Evolutionary conservation across 768 basidiomycete species (phyloP).

Genomic region (Roridomyces roridus): DNA sequence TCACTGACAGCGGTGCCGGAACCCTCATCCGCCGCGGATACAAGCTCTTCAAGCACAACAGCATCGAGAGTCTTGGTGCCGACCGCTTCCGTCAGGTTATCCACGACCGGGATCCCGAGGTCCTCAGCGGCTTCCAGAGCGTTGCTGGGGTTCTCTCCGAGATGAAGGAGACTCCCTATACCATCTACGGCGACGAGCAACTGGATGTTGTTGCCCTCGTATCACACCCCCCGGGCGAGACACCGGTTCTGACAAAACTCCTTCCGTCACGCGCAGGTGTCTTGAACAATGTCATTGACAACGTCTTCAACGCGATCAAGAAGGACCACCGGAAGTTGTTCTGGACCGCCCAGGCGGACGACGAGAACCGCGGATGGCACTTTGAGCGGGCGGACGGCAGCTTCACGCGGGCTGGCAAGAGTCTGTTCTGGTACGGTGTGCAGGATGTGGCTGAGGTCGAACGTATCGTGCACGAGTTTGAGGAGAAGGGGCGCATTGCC

Average conservation of each 20-base stretch:
- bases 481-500: constrained; percentile 82
- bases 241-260: constrained; percentile 92
- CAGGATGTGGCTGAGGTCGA: constrained; percentile 93
- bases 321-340: constrained; percentile 94
- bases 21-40: constrained; percentile 98
- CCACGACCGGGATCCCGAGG: constrained; percentile 94
- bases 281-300: constrained; percentile 95
- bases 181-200: constrained; percentile 98
- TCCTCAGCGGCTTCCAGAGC: constrained; percentile 80
- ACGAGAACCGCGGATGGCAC: constrained; percentile 98
- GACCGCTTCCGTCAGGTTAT: constrained; percentile 95
- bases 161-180: constrained; percentile 84
- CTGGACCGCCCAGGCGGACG: constrained; percentile 97
- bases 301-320: constrained; percentile 95
- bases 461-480: constrained; percentile 75
- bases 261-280: constrained; percentile 87
- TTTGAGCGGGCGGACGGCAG: constrained; percentile 98
- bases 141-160: constrained; percentile 87
- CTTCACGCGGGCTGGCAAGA: constrained; percentile 93
- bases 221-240: constrained; percentile 86
- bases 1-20: constrained; percentile 97
- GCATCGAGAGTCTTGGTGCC: constrained; percentile 84
- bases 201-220: constrained; percentile 95
- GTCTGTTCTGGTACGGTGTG: constrained; percentile 97
- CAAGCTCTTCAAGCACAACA: constrained; percentile 91